Conservation (phyloP, 805 yeast genomes). For the Hanseniaspora vineae region DNA sequence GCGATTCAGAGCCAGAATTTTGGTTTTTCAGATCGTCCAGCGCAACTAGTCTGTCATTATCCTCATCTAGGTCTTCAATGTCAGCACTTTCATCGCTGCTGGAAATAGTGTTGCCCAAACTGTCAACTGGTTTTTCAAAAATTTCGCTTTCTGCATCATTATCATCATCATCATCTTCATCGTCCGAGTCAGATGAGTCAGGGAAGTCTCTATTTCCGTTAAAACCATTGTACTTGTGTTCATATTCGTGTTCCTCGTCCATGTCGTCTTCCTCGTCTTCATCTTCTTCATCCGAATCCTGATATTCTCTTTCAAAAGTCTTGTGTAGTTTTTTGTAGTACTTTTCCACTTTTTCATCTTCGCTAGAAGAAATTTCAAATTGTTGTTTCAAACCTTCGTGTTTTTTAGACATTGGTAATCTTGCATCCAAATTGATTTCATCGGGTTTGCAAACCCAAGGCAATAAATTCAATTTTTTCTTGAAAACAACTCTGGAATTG, state of each 20-base stretch:
- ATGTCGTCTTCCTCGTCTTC: constrained; percentile 7
- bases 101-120: constrained; percentile 21
- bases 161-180: constrained; percentile 7
- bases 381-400: constrained; percentile 29
- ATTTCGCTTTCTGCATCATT: constrained; percentile 10
- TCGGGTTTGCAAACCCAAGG: constrained; percentile 57
- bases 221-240: not conserved
- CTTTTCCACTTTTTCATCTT: constrained; percentile 21
- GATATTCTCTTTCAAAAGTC: constrained; percentile 21
- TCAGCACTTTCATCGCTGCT: constrained; percentile 8
- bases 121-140: constrained; percentile 18
- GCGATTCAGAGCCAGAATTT: not conserved
- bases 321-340: constrained; percentile 21
- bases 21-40: constrained; percentile 1
- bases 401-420: constrained; percentile 53
- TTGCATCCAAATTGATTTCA: constrained; percentile 69
- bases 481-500: constrained; percentile 70
- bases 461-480: constrained; percentile 50
- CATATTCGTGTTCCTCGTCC: constrained; percentile 6
- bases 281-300: constrained; percentile 22
- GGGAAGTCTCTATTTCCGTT: constrained; percentile 9
- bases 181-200: constrained; percentile 18
- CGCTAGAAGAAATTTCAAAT: constrained; percentile 12
- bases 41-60: constrained; percentile 1
- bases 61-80: constrained; percentile 6